Base-by-base conservation (phyloP, 2,329 filamentous ascomycete genomes). In the Paraphoma chrysanthemicola region DNA sequence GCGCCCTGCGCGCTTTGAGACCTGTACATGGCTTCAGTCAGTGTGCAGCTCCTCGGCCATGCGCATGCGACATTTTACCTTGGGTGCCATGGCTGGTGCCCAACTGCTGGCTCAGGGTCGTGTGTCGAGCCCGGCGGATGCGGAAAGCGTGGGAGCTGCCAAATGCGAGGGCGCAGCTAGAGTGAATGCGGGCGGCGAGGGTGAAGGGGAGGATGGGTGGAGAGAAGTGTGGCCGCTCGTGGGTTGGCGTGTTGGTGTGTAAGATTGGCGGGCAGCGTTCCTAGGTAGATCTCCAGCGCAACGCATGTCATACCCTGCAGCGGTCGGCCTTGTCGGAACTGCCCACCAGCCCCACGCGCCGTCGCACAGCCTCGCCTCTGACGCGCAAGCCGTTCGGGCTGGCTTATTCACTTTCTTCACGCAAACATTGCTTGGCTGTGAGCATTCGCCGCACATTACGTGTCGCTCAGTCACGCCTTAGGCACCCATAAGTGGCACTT, bases 1-100 rank as follows among this genome's bases (percentile, higher is more conserved):
- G 71, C 84, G 82, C 68, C 83, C 84, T 51, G 84, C 84, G 72
- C 84, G 83, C 77, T 85, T 86, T 49, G 83, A 83, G 60, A 84
- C 84, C 83, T 85, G 63, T 29, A 57, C 18, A 46, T 10, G 47
- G 14, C 48, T 16, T 55, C 23, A 43, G 62, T 73, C 62, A 74
- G 69, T 45, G 46, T 38, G 10, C 9, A 14, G 14, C 14, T 36
- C 33, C 6, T 36, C 33, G 10, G 14, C 2, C 10, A 3, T 10
- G 33, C 33, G 14, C 9, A 36, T 36, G 33, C 14, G 33, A 10
- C 10, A 14, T 36, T 36, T 36, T 36, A 36, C 33, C 33, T 36
- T 36, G 33, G 33, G 33, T 36, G 33, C 33, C 73, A 76, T 76
- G 65, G 58, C 69, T 71, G 70, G 54, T 72, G 72, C 72, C 72